Evolutionary conservation across 805 yeast genomes (phyloP), one percentile per base, ranked within the genome.

Genomic region (Lipomyces yamadae): DNA sequence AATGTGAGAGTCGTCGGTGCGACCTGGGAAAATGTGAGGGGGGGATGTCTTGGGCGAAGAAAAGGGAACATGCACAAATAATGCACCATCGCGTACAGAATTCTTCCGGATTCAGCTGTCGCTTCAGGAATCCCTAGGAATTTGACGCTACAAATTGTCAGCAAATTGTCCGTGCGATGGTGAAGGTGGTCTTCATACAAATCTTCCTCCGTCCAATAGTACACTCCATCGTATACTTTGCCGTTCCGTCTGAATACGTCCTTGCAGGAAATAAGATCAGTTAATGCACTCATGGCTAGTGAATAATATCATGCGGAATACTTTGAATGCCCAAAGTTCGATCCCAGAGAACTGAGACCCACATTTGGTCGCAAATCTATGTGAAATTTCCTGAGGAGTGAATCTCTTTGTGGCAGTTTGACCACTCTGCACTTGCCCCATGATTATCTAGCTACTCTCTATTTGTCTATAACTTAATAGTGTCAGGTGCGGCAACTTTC

Each of bases 41-140:
- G 71, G 1, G 67, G 62, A 24, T 39, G 59, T 6, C 74, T 69
- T 18, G 79, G 79, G 30, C 77, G 75, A 6, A 85, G 65, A 62
- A 85, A 80, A 0, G 91, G 91, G 71, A 83, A 84, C 34, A 78
- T 77, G 0, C 86, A 81, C 35, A 88, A 62, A 4, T 80, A 79
- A 37, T 76, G 75, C 15, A 85, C 74, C 3, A 84, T 75, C 4
- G 78, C 75, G 72, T 81, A 81, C 0, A 87, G 62, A 1, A 82
- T 45, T 5, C 77, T 74, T 0, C 78, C 73, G 0, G 80, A 75
- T 2, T 75, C 73, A 0, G 71, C 67, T 11, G 76, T 70, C 3
- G 77, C 74, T 0, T 70, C 74, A 1, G 84, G 83, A 2, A 84
- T 64, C 15, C 75, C 74, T 18, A 85, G 72, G 54, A 69, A 73